Conservation (phyloP, 2,329 filamentous ascomycete genomes). For the Aspergillus sclerotialis region DNA sequence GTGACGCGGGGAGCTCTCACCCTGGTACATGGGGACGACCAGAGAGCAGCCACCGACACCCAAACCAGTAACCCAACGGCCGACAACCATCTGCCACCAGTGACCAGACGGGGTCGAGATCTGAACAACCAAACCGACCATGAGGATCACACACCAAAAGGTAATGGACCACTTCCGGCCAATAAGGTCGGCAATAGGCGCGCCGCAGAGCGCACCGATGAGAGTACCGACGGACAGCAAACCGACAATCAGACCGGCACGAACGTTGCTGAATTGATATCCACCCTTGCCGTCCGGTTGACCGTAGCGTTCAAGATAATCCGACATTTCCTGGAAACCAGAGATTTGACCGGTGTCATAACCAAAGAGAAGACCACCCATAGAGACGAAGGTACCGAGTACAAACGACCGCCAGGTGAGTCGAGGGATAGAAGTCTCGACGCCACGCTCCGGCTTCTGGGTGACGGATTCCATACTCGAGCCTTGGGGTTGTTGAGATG, state of each 20-base stretch:
- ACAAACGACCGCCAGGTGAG: conserved; percentile 31
- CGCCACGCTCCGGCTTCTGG: conserved; percentile 17
- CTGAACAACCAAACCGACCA: conserved; percentile 37
- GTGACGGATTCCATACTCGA: conserved; percentile 19
- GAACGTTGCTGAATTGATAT: conserved; percentile 33
- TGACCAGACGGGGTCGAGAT: conserved; percentile 30
- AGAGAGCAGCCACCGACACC: conserved; percentile 40
- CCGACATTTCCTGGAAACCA: conserved; percentile 36
- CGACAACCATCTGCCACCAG: conserved; percentile 38
- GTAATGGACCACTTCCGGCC: conserved; percentile 38
- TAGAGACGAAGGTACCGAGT: conserved; percentile 40
- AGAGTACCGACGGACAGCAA: conserved; percentile 39
- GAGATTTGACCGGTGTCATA: conserved; percentile 42
- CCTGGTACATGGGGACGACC: conserved; percentile 41
- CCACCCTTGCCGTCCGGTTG: conserved; percentile 20
- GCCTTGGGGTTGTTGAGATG: conserved; percentile 11
- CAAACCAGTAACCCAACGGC: conserved; percentile 38
- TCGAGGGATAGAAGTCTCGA: conserved; percentile 25
- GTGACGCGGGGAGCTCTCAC: conserved; percentile 40
- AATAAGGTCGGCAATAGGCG: conserved; percentile 35
- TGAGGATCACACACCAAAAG: conserved; percentile 34
- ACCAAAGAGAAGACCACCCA: conserved; percentile 41
- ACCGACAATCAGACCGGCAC: conserved; percentile 37
- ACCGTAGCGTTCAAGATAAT: conserved; percentile 37
- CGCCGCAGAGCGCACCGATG: conserved; percentile 33